phyloP scores from a whole-genome alignment of 495 filamentous ascomycete genomes.

The Saxophila tyrrhenica region DNA sequence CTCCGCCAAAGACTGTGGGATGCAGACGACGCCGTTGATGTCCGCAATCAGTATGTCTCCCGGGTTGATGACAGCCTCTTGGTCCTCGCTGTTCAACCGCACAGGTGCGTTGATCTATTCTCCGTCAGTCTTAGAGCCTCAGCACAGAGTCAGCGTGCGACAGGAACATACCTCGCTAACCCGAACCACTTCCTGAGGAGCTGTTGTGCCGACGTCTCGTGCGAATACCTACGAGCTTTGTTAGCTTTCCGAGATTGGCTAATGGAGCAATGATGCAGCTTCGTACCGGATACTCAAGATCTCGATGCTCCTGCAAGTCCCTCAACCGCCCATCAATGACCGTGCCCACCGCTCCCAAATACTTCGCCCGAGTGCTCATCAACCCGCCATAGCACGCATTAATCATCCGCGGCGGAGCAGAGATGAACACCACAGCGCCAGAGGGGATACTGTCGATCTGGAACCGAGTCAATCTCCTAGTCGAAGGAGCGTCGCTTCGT shows the following conservation, averaged over 20 bases:
- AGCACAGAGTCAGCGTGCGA: too few species aligned
- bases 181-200: constrained; percentile 35
- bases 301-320: constrained; percentile 49
- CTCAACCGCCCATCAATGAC: constrained; percentile 50
- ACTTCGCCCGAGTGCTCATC: constrained; percentile 44
- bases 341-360: constrained; percentile 30
- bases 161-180: constrained; percentile 33
- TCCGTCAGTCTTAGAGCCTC: too few species aligned
- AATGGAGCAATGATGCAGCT: background rate
- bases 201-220: constrained; percentile 41
- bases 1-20: constrained; percentile 30
- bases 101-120: constrained; percentile 28
- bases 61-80: constrained; percentile 39
- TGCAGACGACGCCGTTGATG: constrained; percentile 43
- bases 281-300: constrained; percentile 36
- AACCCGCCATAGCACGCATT: constrained; percentile 51
- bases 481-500: background rate
- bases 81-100: constrained; percentile 27
- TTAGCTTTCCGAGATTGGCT: background rate
- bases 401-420: constrained; percentile 38
- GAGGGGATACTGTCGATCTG: constrained; percentile 45
- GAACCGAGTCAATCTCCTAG: background rate
- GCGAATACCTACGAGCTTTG: constrained; percentile 32
- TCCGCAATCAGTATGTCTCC: constrained; percentile 50
- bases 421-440: constrained; percentile 45